Evolutionary conservation across 495 filamentous ascomycete species (phyloP), one percentile per base, ranked within the genome.

Genomic region (Lasiosphaeria ovina): DNA sequence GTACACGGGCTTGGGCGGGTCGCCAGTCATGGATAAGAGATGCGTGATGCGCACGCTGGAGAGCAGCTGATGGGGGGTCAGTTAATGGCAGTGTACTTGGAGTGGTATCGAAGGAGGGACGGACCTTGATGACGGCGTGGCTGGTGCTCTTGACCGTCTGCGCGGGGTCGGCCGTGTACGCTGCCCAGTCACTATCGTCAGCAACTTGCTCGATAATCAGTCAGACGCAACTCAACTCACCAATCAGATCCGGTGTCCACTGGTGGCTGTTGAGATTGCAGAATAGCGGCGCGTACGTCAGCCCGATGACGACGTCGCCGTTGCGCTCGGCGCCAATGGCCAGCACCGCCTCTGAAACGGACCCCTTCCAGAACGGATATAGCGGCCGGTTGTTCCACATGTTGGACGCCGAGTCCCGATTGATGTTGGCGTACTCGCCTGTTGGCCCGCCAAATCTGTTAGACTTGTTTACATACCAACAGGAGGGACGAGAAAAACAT

Each of bases 251-350:
- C 4, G 44, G 44, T 42, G 63, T 63, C 74, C 77, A 78, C 48
- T 79, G 74, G 70, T 71, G 76, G 35, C 72, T 64, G 62, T 78
- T 74, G 62, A 78, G 64, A 49, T 74, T 75, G 45, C 74, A 45
- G 54, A 47, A 6, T 0, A 31, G 24, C 34, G 51, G 32, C 31
- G 54, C 62, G 49, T 73, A 77, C 54, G 66, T 66, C 16, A 73
- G 62, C 50, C 68, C 82, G 35, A 74, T 71, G 47, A 79, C 74
- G 51, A 74, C 75, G 54, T 88, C 81, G 6, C 80, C 77, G 68
- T 90, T 90, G 31, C 86, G 77, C 72, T 91, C 88, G 47, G 84
- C 78, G 33, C 85, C 87, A 38, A 91, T 79, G 60, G 88, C 79
- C 61, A 83, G 88, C 33, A 90, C 80, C 1, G 86, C 87, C 63